Percentiles rank a stretch among this genome's conserved stretches.
These are phyloP conservation scores for Vitis hybrid DNA, from an alignment of 177 flowering plant genomes.

Conservation along the genomic window DNA sequence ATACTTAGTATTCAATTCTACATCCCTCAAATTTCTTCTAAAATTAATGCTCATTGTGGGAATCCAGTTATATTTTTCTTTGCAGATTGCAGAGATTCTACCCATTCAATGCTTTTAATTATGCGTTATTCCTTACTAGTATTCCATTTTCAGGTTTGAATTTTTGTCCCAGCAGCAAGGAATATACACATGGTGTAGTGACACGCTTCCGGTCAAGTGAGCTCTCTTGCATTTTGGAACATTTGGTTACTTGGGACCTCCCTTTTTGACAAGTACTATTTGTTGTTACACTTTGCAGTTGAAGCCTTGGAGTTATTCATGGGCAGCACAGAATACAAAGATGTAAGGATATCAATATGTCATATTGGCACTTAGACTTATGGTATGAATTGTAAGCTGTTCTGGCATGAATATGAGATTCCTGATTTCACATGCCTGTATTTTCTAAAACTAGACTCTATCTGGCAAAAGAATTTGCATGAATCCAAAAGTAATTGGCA, in stretches of 20 bases:
- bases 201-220: slow-evolving; percentile 80
- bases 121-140: neutral
- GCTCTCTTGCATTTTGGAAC: slow-evolving; percentile 18
- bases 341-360: slow-evolving; percentile 41
- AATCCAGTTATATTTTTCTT: neutral
- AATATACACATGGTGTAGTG: slow-evolving; percentile 69
- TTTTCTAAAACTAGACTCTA: too few relatives aligned
- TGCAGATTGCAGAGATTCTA: too few relatives aligned
- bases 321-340: slow-evolving; percentile 55
- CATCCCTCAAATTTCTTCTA: neutral
- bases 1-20: neutral
- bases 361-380: too few relatives aligned
- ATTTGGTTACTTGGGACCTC: slow-evolving; percentile 1
- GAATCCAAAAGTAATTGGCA: too few relatives aligned
- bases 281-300: slow-evolving; percentile 43
- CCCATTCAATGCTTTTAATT: too few relatives aligned
- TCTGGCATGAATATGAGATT: too few relatives aligned
- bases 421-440: too few relatives aligned
- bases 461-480: too few relatives aligned
- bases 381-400: too few relatives aligned
- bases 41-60: neutral
- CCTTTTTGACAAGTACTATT: slow-evolving; percentile 5
- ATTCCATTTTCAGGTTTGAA: slow-evolving; percentile 55
- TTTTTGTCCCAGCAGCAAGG: slow-evolving; percentile 44
- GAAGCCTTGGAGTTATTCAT: slow-evolving; percentile 69